phyloP scores from a whole-genome alignment of 2,329 filamentous ascomycete genomes.

The Microcyclosporella mali region DNA sequence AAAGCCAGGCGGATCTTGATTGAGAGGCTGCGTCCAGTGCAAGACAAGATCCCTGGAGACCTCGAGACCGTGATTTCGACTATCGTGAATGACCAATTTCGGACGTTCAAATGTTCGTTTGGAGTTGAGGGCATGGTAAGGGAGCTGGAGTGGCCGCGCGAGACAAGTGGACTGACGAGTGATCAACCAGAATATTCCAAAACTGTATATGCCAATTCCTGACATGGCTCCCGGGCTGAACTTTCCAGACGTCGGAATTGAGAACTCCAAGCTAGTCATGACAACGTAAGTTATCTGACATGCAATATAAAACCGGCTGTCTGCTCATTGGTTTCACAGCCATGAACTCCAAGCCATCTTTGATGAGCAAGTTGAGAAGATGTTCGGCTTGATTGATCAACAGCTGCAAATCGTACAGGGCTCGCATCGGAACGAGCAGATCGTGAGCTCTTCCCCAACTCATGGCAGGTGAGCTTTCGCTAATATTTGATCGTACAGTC shows the following conservation, averaged over 20 bases:
- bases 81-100: constrained; percentile 37
- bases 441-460: constrained; percentile 6
- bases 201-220: constrained; percentile 25
- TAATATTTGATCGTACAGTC: background rate
- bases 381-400: constrained; percentile 32
- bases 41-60: background rate
- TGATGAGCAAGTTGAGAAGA: constrained; percentile 32
- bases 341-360: constrained; percentile 25
- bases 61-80: constrained; percentile 18
- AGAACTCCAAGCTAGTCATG: constrained; percentile 32
- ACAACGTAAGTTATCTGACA: background rate
- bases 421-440: constrained; percentile 27
- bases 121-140: constrained; percentile 22
- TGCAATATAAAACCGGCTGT: too few species aligned
- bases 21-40: background rate
- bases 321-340: too few species aligned
- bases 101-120: constrained; percentile 38
- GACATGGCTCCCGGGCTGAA: constrained; percentile 29
- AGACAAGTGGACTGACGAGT: too few species aligned
- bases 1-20: constrained; percentile 25
- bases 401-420: constrained; percentile 29
- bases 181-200: background rate
- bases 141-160: constrained; percentile 1
- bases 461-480: too few species aligned
- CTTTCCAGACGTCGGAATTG: constrained; percentile 29